phyloP scores from a whole-genome alignment of 805 yeast genomes.

The Grigorovia jiainica region DNA sequence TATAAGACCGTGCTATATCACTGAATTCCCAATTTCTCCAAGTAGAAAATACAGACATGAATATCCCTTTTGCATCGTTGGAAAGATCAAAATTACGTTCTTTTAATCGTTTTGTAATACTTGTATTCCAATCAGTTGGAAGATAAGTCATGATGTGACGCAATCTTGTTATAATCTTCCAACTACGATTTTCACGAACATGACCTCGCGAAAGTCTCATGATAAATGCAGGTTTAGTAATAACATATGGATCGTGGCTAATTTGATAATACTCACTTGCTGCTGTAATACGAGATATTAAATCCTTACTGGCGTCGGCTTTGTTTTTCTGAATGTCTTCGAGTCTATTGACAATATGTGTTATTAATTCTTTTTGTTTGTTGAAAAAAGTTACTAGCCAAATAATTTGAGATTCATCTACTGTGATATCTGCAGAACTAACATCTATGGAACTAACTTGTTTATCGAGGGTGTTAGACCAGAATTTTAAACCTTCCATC shows the following conservation, averaged over 20 bases:
- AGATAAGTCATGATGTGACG: slow-evolving; percentile 59
- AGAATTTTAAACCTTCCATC: slow-evolving; percentile 22
- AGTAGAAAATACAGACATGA: slow-evolving; percentile 48
- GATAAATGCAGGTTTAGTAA: slow-evolving; percentile 81
- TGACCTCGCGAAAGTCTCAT: slow-evolving; percentile 64
- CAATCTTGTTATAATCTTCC: slow-evolving; percentile 76
- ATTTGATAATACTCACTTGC: slow-evolving; percentile 45
- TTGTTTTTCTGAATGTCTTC: slow-evolving; percentile 6
- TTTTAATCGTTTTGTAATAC: slow-evolving; percentile 17
- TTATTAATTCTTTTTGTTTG: slow-evolving; percentile 6
- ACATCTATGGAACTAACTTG: slow-evolving; percentile 22
- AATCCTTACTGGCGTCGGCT: slow-evolving; percentile 21
- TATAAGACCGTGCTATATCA: slow-evolving; percentile 45
- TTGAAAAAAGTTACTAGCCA: slow-evolving; percentile 25
- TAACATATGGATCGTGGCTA: slow-evolving; percentile 78
- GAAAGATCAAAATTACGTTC: slow-evolving; percentile 37
- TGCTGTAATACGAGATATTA: slow-evolving; percentile 35
- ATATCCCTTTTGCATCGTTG: slow-evolving; percentile 41
- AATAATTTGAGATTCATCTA: slow-evolving; percentile 28
- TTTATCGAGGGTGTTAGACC: slow-evolving; percentile 17
- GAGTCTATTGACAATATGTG: slow-evolving; percentile 6
- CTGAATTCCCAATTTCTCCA: slow-evolving; percentile 94
- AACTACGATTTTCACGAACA: slow-evolving; percentile 70
- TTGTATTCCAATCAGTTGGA: slow-evolving; percentile 42
- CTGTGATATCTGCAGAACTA: slow-evolving; percentile 23